A percentile compares a stretch with the other conserved stretches of the same genome.
Conservation (phyloP, 2,329 filamentous ascomycete genomes). For the Leptodontidium sp. region DNA sequence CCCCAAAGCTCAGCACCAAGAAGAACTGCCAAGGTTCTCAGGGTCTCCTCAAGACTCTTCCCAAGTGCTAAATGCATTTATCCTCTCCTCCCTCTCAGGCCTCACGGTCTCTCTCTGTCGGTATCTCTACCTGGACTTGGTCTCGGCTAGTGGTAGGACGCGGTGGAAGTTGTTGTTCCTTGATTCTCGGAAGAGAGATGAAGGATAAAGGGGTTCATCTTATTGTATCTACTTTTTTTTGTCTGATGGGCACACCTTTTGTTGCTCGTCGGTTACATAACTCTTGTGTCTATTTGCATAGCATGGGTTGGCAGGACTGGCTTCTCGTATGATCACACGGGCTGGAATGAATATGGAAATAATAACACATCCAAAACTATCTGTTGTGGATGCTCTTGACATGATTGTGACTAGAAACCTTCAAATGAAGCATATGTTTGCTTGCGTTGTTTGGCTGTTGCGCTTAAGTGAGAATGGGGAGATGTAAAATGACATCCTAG, state of each 20-base stretch:
- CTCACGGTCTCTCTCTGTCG: constrained; percentile 10
- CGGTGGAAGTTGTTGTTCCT: constrained; percentile 3
- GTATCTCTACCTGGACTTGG: neutral
- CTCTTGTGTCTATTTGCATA: constrained; percentile 13
- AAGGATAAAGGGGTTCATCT: neutral
- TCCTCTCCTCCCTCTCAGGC: neutral
- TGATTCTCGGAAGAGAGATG: constrained; percentile 1
- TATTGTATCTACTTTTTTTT: constrained; percentile 9
- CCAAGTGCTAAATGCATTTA: constrained; percentile 27
- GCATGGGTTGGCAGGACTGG: constrained; percentile 15
- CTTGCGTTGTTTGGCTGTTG: no score
- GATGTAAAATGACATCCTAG: no score
- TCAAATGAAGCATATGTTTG: no score
- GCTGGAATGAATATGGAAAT: constrained; percentile 15
- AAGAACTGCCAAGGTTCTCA: constrained; percentile 29
- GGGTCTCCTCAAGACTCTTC: constrained; percentile 24
- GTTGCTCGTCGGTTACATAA: constrained; percentile 13
- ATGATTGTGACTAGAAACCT: neutral
- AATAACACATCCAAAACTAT: constrained; percentile 5
- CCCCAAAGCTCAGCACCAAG: constrained; percentile 25
- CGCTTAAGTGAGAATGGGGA: no score
- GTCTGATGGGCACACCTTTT: constrained; percentile 6
- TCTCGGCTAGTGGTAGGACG: neutral
- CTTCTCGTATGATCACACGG: constrained; percentile 15
- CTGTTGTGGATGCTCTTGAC: neutral